Evolutionary conservation across 2,329 filamentous ascomycete species (phyloP).

Genomic region (Clarireedia paspali): DNA sequence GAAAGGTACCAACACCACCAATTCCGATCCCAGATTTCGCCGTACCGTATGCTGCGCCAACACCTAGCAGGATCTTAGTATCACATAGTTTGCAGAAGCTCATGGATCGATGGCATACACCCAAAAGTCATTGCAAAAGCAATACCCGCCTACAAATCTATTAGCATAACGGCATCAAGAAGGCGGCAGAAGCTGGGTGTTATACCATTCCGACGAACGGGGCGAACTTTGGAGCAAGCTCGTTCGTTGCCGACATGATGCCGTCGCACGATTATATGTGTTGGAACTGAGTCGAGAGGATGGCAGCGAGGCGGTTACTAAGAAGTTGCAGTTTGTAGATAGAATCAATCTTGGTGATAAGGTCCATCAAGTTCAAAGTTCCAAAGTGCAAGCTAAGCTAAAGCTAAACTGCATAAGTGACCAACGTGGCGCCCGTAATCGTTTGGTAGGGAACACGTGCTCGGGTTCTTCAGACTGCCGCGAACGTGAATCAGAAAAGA

Average conservation of each 20-base stretch:
- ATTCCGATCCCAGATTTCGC: slow-evolving; percentile 86
- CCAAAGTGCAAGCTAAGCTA: too few species aligned
- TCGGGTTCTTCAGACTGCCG: too few species aligned
- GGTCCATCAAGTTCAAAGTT: too few species aligned
- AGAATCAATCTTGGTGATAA: background rate
- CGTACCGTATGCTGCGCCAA: slow-evolving; percentile 78
- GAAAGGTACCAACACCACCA: slow-evolving; percentile 75
- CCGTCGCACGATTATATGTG: slow-evolving; percentile 11
- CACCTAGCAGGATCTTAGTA: slow-evolving; percentile 21
- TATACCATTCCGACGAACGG: slow-evolving; percentile 84
- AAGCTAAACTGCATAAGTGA: too few species aligned
- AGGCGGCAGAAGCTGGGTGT: slow-evolving; percentile 19
- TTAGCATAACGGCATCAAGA: slow-evolving; percentile 18
- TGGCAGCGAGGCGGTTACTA: slow-evolving; percentile 2
- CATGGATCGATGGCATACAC: slow-evolving; percentile 44
- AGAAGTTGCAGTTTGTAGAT: slow-evolving; percentile 10
- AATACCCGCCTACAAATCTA: slow-evolving; percentile 57
- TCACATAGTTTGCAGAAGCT: background rate
- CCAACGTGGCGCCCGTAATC: too few species aligned
- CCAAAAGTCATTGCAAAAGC: slow-evolving; percentile 78
- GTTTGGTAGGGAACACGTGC: too few species aligned
- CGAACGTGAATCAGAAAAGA: too few species aligned
- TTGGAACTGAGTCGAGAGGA: slow-evolving; percentile 9
- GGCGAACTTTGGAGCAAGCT: slow-evolving; percentile 70
- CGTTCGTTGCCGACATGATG: slow-evolving; percentile 44